Conservation (phyloP, 78 protist species). For the Monocercomonoides exilis region DNA sequence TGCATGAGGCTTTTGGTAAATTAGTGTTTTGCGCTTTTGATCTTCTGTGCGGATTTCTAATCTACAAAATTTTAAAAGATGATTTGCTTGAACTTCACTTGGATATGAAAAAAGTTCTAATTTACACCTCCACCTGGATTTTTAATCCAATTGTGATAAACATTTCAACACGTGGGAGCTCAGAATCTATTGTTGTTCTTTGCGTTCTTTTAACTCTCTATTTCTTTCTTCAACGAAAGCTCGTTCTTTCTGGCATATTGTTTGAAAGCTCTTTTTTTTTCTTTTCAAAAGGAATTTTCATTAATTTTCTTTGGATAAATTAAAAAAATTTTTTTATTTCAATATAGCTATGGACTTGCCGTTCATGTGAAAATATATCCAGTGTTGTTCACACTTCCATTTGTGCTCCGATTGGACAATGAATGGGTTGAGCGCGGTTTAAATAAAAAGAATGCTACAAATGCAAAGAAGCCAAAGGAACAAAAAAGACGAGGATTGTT, state of each 20-base stretch:
- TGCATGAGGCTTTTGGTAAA: constrained; percentile 63
- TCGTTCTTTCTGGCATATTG: constrained; percentile 27
- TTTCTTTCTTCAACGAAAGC: constrained; percentile 18
- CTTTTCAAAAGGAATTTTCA: too few species aligned
- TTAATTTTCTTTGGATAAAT: too few species aligned
- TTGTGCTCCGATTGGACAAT: background rate
- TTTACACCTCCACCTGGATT: constrained; percentile 49
- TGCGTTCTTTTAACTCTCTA: constrained; percentile 55
- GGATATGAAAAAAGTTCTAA: background rate
- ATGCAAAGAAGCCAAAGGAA: too few species aligned
- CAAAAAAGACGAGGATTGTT: background rate
- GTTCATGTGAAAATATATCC: constrained; percentile 86
- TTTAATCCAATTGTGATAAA: constrained; percentile 70
- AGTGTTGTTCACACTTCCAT: constrained; percentile 62
- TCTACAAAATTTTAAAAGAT: constrained; percentile 15
- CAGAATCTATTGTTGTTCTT: constrained; percentile 69
- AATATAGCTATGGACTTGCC: constrained; percentile 62
- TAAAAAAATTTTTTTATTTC: background rate
- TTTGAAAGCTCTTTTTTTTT: background rate
- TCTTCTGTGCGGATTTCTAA: constrained; percentile 47
- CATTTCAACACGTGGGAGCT: constrained; percentile 87
- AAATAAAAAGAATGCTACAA: too few species aligned
- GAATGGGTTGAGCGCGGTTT: background rate
- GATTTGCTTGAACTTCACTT: background rate
- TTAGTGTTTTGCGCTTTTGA: constrained; percentile 63